phyloP scores from a whole-genome alignment of 2,329 filamentous ascomycete genomes.

The Aspergillus sp. region DNA sequence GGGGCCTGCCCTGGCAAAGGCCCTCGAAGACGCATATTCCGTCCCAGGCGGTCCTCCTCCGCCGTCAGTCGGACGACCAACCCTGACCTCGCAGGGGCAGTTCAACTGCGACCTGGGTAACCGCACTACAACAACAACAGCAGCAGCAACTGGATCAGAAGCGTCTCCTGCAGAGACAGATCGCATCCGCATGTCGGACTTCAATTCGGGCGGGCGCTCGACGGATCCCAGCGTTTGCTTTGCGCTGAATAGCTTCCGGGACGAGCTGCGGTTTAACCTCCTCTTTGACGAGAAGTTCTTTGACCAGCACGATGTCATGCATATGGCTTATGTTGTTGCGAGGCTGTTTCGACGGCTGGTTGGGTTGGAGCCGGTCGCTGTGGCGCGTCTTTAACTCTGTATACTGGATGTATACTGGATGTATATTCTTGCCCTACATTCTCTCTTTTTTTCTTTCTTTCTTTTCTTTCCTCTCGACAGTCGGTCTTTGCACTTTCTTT shows the following conservation, averaged over 20 bases:
- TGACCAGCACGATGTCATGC: neutral
- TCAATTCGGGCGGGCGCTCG: neutral
- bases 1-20: neutral
- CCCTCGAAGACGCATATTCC: neutral
- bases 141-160: no score
- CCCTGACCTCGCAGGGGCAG: neutral
- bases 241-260: neutral
- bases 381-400: neutral
- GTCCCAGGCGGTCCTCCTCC: neutral
- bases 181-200: neutral
- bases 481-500: no score
- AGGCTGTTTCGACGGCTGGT: neutral
- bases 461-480: no score
- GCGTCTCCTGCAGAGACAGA: no score
- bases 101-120: neutral
- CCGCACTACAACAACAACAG: no score
- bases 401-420: no score
- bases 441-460: no score
- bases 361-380: neutral
- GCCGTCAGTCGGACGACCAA: neutral
- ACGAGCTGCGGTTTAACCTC: neutral
- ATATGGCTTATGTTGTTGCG: neutral
- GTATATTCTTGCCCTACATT: no score
- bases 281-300: neutral
- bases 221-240: neutral